Evolutionary conservation across 1,139 yeast genomes (phyloP).

Genomic region (Saccharomyces pastorianus): DNA sequence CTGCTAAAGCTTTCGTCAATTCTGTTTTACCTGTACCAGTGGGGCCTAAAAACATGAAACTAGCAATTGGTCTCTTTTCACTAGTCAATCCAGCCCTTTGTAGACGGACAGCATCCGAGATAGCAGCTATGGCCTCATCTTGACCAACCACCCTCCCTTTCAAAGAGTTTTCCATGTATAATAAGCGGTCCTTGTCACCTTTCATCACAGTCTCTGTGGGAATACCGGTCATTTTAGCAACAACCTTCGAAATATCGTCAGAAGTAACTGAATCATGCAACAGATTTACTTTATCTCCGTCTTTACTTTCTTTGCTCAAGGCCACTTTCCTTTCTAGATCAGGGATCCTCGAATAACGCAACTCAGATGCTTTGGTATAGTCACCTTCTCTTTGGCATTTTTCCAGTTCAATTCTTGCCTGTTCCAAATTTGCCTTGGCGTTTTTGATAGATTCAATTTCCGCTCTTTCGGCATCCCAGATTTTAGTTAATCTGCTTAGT

Average conservation of each 20-base stretch:
- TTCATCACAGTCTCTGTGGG: conserved; percentile 87
- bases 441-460: conserved; percentile 68
- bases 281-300: conserved; percentile 32
- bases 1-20: conserved; percentile 83
- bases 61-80: conserved; percentile 90
- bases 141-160: conserved; percentile 84
- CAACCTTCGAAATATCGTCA: conserved; percentile 87
- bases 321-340: conserved; percentile 59
- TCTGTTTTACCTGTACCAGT: conserved; percentile 98
- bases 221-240: conserved; percentile 90
- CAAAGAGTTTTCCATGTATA: conserved; percentile 78
- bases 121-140: conserved; percentile 84
- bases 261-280: conserved; percentile 90
- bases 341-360: conserved; percentile 83
- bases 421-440: conserved; percentile 76
- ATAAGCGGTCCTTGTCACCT: conserved; percentile 85
- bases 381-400: conserved; percentile 76
- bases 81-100: conserved; percentile 95
- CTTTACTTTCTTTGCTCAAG: conserved; percentile 38
- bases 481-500: conserved; percentile 56
- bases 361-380: conserved; percentile 79
- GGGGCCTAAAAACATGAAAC: conserved; percentile 93
- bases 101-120: conserved; percentile 88
- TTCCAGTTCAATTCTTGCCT: conserved; percentile 75
- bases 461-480: conserved; percentile 79